Base-by-base conservation (phyloP, 2,329 filamentous ascomycete species). In the Diplodia intermedia region DNA sequence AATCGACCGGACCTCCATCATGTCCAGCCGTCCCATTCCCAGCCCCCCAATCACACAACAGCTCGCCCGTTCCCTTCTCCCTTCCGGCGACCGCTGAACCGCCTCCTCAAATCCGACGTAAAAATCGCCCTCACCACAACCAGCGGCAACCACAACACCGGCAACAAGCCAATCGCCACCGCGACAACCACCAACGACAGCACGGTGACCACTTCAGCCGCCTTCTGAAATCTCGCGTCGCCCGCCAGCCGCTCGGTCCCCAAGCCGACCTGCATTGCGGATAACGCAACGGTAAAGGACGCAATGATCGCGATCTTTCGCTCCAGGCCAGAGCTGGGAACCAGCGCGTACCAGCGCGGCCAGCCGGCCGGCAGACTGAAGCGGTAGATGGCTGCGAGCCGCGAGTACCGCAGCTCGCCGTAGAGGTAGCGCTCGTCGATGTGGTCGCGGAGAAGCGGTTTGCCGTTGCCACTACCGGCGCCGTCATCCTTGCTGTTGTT, bases 381-480 rank as follows among this genome's bases (percentile, higher is more conserved):
- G 8, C 57, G 57, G 26, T 49, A 62, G 40, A 62, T 62, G 23
- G 29, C 4, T 3, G 12, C 14, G 4, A 62, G 15, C 2, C 40
- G 26, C 14, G 38, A 31, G 8, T 31, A 3, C 0, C 77, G 71
- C 38, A 79, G 66, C 53, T 79, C 78, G 15, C 78, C 78, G 61
- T 77, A 79, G 23, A 76, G 73, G 67, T 75, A 79, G 1, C 78
- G 78, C 53, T 73, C 70, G 69, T 80, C 78, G n/a, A 79, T 75
- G 9, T 40, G 20, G 9, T 14, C 11, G 20, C 7, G 36, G 23
- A 12, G 33, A 11, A 15, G n/a, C 6, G 8, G 47, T 14, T 43
- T 18, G 36, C 14, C 11, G 2, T 40, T 40, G 36, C 36, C 11
- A 15, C 36, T 12, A 14, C 12, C 3, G 36, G 9, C 12, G 52